Evolutionary conservation across 306 rosid genomes (phyloP).

Genomic region (Betula pendula): DNA sequence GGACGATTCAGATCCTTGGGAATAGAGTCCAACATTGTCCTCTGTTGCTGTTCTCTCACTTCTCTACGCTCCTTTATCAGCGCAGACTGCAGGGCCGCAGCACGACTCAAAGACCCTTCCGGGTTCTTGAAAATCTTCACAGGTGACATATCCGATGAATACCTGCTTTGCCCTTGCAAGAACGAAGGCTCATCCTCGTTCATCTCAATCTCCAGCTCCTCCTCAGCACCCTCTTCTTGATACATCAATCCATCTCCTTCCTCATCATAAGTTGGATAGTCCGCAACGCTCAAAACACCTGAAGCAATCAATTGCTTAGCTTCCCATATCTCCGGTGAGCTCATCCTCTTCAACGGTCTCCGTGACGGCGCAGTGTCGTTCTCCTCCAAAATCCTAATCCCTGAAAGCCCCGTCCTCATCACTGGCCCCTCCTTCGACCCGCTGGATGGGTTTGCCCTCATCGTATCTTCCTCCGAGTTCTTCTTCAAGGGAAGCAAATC

Average conservation of each 20-base stretch:
- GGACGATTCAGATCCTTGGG: constrained; percentile 92
- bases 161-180: constrained; percentile 82
- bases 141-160: constrained; percentile 86
- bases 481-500: constrained; percentile 79
- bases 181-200: constrained; percentile 89
- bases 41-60: constrained; percentile 83
- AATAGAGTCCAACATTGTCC: constrained; percentile 50
- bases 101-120: constrained; percentile 83
- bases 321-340: constrained; percentile 93
- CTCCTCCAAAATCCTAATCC: constrained; percentile 82
- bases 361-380: constrained; percentile 52
- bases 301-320: constrained; percentile 80
- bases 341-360: constrained; percentile 87
- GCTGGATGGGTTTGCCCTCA: constrained; percentile 57
- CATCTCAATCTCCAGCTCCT: constrained; percentile 86
- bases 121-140: constrained; percentile 92
- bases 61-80: constrained; percentile 92
- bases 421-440: constrained; percentile 61
- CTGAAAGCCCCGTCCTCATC: constrained; percentile 76
- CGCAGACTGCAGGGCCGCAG: constrained; percentile 91
- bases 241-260: constrained; percentile 78
- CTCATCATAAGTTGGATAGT: constrained; percentile 78
- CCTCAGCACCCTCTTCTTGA: constrained; percentile 87
- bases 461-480: constrained; percentile 50
- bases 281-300: constrained; percentile 64